These are phyloP conservation scores for Postia placenta DNA, from an alignment of 768 basidiomycete genomes.

Conservation along the genomic window DNA sequence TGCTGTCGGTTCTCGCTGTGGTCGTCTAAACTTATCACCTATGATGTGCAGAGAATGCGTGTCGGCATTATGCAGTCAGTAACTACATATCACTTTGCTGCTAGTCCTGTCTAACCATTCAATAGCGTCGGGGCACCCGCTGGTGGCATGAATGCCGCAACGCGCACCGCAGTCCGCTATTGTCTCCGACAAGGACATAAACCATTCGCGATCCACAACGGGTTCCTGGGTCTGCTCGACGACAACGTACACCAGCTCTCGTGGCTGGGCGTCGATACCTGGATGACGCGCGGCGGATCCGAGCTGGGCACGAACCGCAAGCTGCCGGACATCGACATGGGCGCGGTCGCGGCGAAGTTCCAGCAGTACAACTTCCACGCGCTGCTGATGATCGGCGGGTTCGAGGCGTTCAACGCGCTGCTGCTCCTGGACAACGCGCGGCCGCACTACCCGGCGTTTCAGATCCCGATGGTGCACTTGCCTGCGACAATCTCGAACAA, in stretches of 20 bases:
- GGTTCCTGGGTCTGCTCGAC: constrained; percentile 91
- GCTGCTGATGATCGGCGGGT: constrained; percentile 89
- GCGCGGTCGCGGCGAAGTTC: constrained; percentile 85
- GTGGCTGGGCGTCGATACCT: constrained; percentile 96
- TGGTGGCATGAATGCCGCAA: constrained; percentile 98
- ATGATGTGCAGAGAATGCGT: constrained; percentile 53
- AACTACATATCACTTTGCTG: too few species aligned
- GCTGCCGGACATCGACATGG: constrained; percentile 81
- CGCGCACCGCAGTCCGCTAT: constrained; percentile 89
- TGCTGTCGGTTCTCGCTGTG: background rate
- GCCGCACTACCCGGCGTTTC: constrained; percentile 82
- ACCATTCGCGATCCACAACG: constrained; percentile 91
- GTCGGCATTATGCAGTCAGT: constrained; percentile 25
- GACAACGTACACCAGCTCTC: constrained; percentile 81
- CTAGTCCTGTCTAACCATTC: too few species aligned
- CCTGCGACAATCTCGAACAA: constrained; percentile 98
- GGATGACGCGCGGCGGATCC: constrained; percentile 94
- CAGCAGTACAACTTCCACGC: constrained; percentile 77
- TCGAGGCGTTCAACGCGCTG: constrained; percentile 86
- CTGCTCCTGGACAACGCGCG: constrained; percentile 74
- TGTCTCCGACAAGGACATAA: constrained; percentile 89
- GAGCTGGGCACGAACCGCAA: constrained; percentile 96
- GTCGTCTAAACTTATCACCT: background rate
- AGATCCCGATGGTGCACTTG: constrained; percentile 92
- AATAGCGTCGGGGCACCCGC: constrained; percentile 91